Base-by-base conservation (phyloP, 2,329 filamentous ascomycete species). In the Phialophora macrospora region DNA sequence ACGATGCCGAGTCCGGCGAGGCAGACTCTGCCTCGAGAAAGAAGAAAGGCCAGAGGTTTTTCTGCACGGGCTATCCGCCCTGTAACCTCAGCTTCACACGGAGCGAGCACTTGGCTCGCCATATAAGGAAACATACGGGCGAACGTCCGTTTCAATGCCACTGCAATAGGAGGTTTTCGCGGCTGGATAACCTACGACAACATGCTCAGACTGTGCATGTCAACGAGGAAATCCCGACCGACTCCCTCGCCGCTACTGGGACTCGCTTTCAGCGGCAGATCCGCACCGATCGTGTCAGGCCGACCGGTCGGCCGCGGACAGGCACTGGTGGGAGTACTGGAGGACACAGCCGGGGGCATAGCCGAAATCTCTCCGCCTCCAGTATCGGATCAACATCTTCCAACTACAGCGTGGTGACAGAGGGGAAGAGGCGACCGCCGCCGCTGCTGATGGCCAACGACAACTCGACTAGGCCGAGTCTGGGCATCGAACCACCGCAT, bases 131-230 rank as follows among this genome's bases (percentile, higher is more conserved):
- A 85, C 95, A 99, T 75, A 99, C 95, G 0, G 95, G 95, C 60
- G 95, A 99, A 81, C 88, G 95, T 30, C 95, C 95, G 0, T 99
- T 98, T 74, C 91, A 96, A 78, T 99, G 95, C 72, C 95, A 98
- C 77, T 99, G 95, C 78, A 92, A 90, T 2, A 87, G 95, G 58
- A 87, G 93, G 62, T 99, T 99, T 77, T 98, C 95, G 9, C 87
- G 94, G 56, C 85, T 98, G 54, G 94, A 99, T 77, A 99, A 99
- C 75, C 82, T 99, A 59, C 88, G 95, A 65, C 95, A 99, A 76
- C 95, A 99, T 82, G 95, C 95, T 52, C 93, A 97, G 77, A 98
- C 95, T 0, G 95, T 99, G 0, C 95, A 99, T 76, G 91, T 96
- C 64, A 97, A 98, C 76, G 95, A 98, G 77, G 93, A 97, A 64